A percentile compares a stretch with the other conserved stretches of the same genome.
Evolutionary conservation across 2,329 filamentous ascomycete species (phyloP).

Genomic region (Colletotrichum simmondsii): DNA sequence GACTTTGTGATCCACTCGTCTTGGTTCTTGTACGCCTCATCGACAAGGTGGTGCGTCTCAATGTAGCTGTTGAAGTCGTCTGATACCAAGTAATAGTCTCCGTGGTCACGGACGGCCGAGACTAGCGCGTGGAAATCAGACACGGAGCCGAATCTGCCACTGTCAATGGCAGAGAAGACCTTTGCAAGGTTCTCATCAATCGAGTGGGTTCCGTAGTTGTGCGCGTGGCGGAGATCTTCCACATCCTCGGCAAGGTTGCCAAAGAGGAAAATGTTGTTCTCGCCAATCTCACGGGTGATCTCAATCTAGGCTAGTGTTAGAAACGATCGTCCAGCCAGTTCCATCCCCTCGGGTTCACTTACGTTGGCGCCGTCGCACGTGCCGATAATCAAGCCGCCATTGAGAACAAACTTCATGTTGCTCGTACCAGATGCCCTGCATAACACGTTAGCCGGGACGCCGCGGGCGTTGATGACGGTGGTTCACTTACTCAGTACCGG

Average conservation of each 20-base stretch:
- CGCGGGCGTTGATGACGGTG: background rate
- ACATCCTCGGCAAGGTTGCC: constrained; percentile 96
- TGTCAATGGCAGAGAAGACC: constrained; percentile 87
- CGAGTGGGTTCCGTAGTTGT: constrained; percentile 83
- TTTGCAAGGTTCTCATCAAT: constrained; percentile 81
- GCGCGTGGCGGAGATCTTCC: constrained; percentile 90
- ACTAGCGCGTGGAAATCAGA: constrained; percentile 85
- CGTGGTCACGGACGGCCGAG: constrained; percentile 87
- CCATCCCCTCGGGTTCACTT: constrained; percentile 51
- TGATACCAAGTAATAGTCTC: constrained; percentile 97
- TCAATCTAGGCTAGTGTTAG: constrained; percentile 71
- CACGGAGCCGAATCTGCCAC: constrained; percentile 82
- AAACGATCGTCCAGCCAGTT: constrained; percentile 15
- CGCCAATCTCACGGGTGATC: constrained; percentile 96
- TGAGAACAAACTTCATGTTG: constrained; percentile 99
- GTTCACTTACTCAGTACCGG: constrained; percentile 81
- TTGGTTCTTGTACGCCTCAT: constrained; percentile 91
- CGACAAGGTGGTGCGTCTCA: constrained; percentile 89
- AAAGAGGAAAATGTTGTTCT: constrained; percentile 98
- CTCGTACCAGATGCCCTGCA: constrained; percentile 80
- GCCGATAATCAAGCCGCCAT: constrained; percentile 96
- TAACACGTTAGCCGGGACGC: constrained; percentile 32
- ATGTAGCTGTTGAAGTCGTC: constrained; percentile 98
- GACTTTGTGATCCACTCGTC: constrained; percentile 93
- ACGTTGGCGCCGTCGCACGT: constrained; percentile 98